Percentiles rank a stretch among this genome's conserved stretches.
phyloP scores from a whole-genome alignment of 768 basidiomycete species.

The Exsudoporus frostii region DNA sequence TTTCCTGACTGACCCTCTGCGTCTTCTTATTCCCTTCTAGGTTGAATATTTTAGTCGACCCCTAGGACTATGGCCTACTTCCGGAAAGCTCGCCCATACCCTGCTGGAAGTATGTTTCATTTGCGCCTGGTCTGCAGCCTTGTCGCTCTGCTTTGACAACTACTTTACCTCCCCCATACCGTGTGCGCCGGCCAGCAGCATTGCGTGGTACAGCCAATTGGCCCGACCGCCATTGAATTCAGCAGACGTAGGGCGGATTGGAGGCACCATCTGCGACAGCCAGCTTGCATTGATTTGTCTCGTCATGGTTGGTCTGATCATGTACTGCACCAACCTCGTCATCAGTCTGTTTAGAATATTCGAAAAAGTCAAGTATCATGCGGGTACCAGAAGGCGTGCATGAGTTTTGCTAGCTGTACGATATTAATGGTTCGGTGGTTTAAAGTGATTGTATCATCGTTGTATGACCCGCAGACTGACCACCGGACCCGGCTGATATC shows the following conservation, averaged over 20 bases:
- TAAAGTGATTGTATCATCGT: not conserved
- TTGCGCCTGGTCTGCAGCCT: constrained; percentile 89
- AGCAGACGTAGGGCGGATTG: constrained; percentile 41
- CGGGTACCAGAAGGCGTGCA: constrained; percentile 31
- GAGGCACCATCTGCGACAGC: constrained; percentile 63
- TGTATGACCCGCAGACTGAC: not conserved
- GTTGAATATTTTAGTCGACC: constrained; percentile 92
- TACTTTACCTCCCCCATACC: constrained; percentile 85
- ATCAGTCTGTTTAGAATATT: constrained; percentile 86
- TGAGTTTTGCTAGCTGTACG: constrained; percentile 6
- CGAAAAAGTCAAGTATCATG: constrained; percentile 82
- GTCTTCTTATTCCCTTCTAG: constrained; percentile 38
- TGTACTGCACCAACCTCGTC: constrained; percentile 81
- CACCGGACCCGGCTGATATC: not conserved
- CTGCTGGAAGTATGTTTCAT: constrained; percentile 87
- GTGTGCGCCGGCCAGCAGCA: constrained; percentile 58
- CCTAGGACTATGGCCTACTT: constrained; percentile 88
- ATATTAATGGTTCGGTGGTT: not conserved
- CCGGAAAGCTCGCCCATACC: constrained; percentile 81
- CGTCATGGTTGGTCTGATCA: constrained; percentile 70
- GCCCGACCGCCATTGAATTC: constrained; percentile 37
- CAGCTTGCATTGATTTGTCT: constrained; percentile 78
- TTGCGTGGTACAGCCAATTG: constrained; percentile 72
- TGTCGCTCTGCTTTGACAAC: constrained; percentile 88
- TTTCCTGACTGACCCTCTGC: constrained; percentile 3